Percentiles rank a stretch among this genome's conserved stretches.
Evolutionary conservation across 345 rosid species (phyloP).

Genomic region (Eucalyptus caleyi): DNA sequence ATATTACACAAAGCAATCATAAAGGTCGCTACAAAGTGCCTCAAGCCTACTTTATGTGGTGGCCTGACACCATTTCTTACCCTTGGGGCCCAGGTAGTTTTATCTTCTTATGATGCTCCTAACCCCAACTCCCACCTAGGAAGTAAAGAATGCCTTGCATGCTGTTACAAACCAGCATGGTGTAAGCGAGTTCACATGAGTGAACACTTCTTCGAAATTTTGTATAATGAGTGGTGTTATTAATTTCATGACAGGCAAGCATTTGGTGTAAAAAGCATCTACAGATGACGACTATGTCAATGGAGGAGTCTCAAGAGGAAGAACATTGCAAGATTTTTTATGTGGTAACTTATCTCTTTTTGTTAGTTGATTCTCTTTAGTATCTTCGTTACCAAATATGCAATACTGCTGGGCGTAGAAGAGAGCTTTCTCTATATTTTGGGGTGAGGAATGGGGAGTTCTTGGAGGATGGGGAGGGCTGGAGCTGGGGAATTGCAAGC

Average conservation of each 20-base stretch:
- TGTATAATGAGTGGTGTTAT: neutral
- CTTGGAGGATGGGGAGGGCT: neutral
- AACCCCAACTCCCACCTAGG: neutral
- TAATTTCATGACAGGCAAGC: constrained; percentile 33
- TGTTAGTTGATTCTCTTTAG: neutral
- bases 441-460: neutral
- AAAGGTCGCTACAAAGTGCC: constrained; percentile 41
- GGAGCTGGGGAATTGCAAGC: neutral
- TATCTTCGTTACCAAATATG: neutral
- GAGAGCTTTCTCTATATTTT: neutral
- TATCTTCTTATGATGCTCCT: neutral
- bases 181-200: neutral
- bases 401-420: neutral
- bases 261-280: constrained; percentile 84
- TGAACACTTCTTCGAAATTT: neutral
- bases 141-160: neutral
- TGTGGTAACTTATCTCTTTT: constrained; percentile 27
- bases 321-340: constrained; percentile 55
- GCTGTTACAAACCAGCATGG: neutral
- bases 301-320: constrained; percentile 79
- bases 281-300: constrained; percentile 69
- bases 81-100: constrained; percentile 55
- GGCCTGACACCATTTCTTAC: constrained; percentile 29
- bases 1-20: constrained; percentile 57
- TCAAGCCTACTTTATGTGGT: constrained; percentile 29